A percentile compares a stretch with the other conserved stretches of the same genome.
phyloP scores from a whole-genome alignment of 495 filamentous ascomycete species.

The Neurospora sp. region DNA sequence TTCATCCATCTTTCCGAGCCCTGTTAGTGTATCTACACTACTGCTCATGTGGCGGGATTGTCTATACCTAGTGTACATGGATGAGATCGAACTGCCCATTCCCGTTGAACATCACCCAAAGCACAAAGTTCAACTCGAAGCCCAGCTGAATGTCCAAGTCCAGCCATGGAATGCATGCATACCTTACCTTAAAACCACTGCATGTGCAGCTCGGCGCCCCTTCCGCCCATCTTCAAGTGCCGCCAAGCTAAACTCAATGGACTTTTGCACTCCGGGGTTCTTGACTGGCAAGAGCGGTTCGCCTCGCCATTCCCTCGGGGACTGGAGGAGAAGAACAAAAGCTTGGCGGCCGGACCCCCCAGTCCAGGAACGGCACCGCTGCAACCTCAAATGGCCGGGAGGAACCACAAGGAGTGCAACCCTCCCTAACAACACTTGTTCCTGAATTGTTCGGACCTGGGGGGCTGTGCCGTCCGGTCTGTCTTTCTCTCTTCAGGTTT shows the following conservation, averaged over 20 bases:
- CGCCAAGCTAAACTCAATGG: background rate
- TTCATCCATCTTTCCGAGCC: background rate
- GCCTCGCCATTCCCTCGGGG: background rate
- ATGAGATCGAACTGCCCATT: background rate
- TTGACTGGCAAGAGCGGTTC: background rate
- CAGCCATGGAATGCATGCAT: background rate
- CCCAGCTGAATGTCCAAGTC: background rate
- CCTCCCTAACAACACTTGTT: slow-evolving; percentile 10
- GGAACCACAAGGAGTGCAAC: background rate
- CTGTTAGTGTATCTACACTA: background rate
- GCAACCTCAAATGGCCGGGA: background rate
- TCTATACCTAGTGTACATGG: background rate
- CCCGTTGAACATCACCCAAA: background rate
- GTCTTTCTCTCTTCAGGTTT: slow-evolving; percentile 1
- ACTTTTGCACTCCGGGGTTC: background rate
- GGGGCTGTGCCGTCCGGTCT: background rate
- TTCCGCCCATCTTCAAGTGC: background rate
- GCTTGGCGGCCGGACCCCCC: background rate
- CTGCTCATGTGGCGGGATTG: background rate
- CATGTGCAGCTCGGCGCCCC: background rate
- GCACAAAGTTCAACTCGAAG: background rate
- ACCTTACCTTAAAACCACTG: background rate
- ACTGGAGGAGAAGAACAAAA: background rate
- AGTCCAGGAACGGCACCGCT: background rate
- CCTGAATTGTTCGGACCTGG: slow-evolving; percentile 18